These are phyloP conservation scores for Fusarium sp. DNA, from an alignment of 2,329 filamentous ascomycete genomes.

Conservation along the genomic window DNA sequence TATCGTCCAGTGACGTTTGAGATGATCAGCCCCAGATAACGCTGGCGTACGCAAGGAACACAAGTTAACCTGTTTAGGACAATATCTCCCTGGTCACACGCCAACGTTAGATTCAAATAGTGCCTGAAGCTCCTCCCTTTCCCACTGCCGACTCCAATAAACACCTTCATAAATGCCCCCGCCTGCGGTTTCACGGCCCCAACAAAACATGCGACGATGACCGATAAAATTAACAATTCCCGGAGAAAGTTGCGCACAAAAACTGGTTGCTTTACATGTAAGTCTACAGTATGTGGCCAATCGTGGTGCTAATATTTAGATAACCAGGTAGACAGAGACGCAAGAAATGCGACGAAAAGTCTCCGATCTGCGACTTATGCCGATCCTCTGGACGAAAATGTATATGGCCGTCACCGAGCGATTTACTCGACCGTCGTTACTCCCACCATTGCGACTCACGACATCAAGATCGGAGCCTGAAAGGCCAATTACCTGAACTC, in stretches of 20 bases:
- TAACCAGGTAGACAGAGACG: constrained; percentile 22
- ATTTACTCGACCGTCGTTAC: constrained; percentile 29
- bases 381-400: constrained; percentile 1
- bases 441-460: constrained; percentile 10
- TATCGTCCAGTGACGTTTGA: neutral
- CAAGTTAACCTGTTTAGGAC: neutral
- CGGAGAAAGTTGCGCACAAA: constrained; percentile 23
- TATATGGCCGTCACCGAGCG: constrained; percentile 20
- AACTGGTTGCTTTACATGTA: constrained; percentile 33
- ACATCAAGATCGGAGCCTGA: neutral
- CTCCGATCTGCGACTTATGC: constrained; percentile 19
- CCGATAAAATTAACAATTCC: neutral
- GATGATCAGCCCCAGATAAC: neutral
- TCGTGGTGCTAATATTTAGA: neutral
- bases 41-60: neutral
- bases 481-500: neutral
- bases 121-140: neutral
- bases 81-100: neutral
- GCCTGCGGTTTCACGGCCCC: neutral
- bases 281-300: accelerated
- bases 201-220: neutral
- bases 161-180: neutral
- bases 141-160: neutral
- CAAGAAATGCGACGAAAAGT: constrained; percentile 31
- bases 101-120: neutral